Conservation (phyloP, 208 protist genomes). For the Balamuthia mandrillaris region DNA sequence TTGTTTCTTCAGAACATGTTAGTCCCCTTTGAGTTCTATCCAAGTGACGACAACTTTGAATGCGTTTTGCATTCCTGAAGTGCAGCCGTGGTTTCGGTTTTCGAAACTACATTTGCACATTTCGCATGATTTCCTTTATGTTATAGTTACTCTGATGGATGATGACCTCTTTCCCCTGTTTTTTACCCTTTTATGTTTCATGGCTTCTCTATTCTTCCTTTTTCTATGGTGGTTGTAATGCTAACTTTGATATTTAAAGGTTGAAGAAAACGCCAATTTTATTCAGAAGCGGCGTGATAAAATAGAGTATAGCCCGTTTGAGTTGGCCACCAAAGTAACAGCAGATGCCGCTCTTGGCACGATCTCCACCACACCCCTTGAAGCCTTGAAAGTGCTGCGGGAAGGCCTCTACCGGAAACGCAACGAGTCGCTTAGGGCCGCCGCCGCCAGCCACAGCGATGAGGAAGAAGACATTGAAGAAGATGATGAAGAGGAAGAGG, state of each 20-base stretch:
- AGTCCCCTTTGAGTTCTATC: neutral
- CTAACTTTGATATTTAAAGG: too few relatives aligned
- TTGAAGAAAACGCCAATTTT: too few relatives aligned
- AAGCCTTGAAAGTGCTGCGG: neutral
- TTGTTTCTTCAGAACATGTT: neutral
- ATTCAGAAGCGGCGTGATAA: neutral
- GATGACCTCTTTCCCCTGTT: too few relatives aligned
- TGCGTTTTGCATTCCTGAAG: neutral
- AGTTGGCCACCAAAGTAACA: neutral
- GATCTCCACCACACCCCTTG: neutral
- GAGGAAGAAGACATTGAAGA: neutral
- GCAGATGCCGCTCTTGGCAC: neutral
- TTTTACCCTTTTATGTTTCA: too few relatives aligned
- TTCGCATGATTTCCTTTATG: too few relatives aligned
- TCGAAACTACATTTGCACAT: too few relatives aligned
- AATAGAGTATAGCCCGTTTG: neutral
- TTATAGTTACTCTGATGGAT: too few relatives aligned
- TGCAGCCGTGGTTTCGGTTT: too few relatives aligned
- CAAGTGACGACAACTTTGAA: neutral
- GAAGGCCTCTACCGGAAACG: neutral
- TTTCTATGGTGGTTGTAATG: too few relatives aligned
- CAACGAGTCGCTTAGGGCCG: neutral
- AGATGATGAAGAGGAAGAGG: neutral
- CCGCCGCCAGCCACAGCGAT: neutral
- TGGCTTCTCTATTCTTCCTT: too few relatives aligned